phyloP scores from a whole-genome alignment of 2,329 filamentous ascomycete genomes.

The Ophiostoma ips region DNA sequence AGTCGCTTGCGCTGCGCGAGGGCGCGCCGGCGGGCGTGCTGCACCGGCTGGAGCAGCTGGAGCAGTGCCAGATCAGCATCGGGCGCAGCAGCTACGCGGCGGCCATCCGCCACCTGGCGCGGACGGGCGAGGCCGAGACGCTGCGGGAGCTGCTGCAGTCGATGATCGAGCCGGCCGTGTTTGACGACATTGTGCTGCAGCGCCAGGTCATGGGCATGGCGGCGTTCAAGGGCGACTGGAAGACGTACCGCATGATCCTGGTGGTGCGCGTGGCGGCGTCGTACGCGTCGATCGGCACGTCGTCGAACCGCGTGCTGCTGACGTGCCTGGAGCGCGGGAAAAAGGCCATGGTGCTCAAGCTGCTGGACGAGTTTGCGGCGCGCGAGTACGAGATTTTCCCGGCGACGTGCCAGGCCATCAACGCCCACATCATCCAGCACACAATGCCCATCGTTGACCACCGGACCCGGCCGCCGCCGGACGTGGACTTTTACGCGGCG shows the following conservation, averaged over 20 bases:
- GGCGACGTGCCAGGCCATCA: conserved; percentile 17
- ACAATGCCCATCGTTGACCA: conserved; percentile 13
- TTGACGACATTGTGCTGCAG: conserved; percentile 31
- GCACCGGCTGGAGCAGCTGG: conserved; percentile 45
- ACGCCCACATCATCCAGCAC: conserved; percentile 19
- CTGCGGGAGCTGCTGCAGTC: conserved; percentile 31
- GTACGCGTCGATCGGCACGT: conserved; percentile 17
- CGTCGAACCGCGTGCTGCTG: conserved; percentile 23
- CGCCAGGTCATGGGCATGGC: conserved; percentile 24
- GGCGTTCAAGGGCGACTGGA: conserved; percentile 26
- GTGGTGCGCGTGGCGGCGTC: conserved; percentile 26
- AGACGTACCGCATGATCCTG: conserved; percentile 29
- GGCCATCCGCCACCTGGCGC: conserved; percentile 50
- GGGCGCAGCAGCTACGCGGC: conserved; percentile 49
- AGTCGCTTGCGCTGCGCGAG: conserved; percentile 60
- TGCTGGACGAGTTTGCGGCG: conserved; percentile 26
- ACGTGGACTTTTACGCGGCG: conserved; percentile 20
- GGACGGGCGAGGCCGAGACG: conserved; percentile 36
- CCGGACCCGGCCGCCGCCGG: conserved; percentile 11
- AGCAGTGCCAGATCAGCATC: conserved; percentile 47
- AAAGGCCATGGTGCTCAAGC: conserved; percentile 17
- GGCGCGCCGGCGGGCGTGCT: conserved; percentile 40
- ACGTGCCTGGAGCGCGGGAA: conserved; percentile 16
- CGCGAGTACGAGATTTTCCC: conserved; percentile 20
- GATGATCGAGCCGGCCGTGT: conserved; percentile 42